Evolutionary conservation across 371 early-diverging fungal genomes (phyloP).

Genomic region (Actinomucor elegans): DNA sequence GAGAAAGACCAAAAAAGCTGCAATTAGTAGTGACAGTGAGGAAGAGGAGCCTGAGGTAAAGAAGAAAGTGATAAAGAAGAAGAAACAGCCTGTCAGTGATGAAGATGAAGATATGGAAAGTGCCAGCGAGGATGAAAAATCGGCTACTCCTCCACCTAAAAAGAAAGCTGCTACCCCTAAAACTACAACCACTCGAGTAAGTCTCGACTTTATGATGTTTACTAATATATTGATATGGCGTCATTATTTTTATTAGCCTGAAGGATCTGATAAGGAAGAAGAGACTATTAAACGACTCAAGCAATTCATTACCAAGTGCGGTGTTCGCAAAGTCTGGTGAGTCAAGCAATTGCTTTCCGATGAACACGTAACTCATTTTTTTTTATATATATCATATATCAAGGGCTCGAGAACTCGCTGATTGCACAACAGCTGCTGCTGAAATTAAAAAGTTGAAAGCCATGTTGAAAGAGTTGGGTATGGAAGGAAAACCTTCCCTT

Average conservation of each 20-base stretch:
- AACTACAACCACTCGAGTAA: too few relatives aligned
- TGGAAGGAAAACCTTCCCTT: constrained; percentile 35
- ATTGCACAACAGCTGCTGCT: constrained; percentile 15
- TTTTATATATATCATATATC: neutral
- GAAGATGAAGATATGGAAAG: constrained; percentile 10
- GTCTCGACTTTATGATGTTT: too few relatives aligned
- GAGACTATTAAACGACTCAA: constrained; percentile 45
- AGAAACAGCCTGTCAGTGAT: neutral
- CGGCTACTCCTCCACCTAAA: neutral
- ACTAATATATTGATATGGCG: too few relatives aligned
- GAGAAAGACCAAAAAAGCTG: constrained; percentile 1
- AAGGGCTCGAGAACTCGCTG: constrained; percentile 38
- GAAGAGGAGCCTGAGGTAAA: neutral
- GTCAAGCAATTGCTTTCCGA: neutral
- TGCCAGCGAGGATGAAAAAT: neutral
- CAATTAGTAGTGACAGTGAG: too few relatives aligned
- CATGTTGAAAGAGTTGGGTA: constrained; percentile 25
- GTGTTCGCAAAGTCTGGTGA: constrained; percentile 46
- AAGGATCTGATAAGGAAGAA: constrained; percentile 13
- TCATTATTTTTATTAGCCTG: neutral
- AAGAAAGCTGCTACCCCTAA: neutral
- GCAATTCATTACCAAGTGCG: constrained; percentile 42
- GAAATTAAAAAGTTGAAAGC: constrained; percentile 18
- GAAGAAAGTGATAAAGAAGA: neutral
- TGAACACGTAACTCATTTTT: neutral